phyloP scores from a whole-genome alignment of 106 monocot species.

The Hemerocallis citrina region DNA sequence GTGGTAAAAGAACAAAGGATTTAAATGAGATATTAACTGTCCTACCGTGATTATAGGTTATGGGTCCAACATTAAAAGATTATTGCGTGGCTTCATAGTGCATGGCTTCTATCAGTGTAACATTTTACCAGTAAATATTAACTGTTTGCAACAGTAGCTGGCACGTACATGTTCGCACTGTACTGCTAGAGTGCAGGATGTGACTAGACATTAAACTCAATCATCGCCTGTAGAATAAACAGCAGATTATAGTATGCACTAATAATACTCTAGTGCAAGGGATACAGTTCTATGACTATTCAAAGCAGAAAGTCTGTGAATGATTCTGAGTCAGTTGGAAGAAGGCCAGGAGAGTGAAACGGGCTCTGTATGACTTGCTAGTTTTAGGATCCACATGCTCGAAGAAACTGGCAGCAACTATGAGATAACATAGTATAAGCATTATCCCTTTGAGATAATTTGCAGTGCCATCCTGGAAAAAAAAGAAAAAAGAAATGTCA shows the following conservation, averaged over 20 bases:
- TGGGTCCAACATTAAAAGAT: too few species aligned
- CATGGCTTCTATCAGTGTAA: too few species aligned
- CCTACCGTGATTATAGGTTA: too few species aligned
- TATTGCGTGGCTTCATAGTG: too few species aligned
- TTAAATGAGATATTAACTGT: too few species aligned
- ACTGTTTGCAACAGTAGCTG: too few species aligned
- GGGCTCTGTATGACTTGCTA: conserved; percentile 32
- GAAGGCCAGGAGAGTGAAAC: background rate
- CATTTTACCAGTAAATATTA: too few species aligned
- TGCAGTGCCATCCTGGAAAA: conserved; percentile 66
- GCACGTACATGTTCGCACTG: background rate
- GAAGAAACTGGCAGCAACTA: conserved; percentile 75
- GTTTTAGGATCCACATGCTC: conserved; percentile 67
- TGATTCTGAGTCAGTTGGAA: background rate
- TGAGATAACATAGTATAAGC: conserved; percentile 76
- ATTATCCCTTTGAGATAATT: conserved; percentile 78
- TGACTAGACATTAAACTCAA: background rate
- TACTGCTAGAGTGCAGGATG: background rate
- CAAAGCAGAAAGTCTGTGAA: too few species aligned
- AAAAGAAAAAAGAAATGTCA: background rate
- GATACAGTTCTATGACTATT: background rate
- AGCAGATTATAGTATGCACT: background rate
- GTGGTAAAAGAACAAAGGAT: too few species aligned
- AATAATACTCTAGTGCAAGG: background rate
- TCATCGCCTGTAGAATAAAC: conserved; percentile 1